These are phyloP conservation scores for Nemania abortiva DNA, from an alignment of 2,329 filamentous ascomycete species.

Conservation along the genomic window DNA sequence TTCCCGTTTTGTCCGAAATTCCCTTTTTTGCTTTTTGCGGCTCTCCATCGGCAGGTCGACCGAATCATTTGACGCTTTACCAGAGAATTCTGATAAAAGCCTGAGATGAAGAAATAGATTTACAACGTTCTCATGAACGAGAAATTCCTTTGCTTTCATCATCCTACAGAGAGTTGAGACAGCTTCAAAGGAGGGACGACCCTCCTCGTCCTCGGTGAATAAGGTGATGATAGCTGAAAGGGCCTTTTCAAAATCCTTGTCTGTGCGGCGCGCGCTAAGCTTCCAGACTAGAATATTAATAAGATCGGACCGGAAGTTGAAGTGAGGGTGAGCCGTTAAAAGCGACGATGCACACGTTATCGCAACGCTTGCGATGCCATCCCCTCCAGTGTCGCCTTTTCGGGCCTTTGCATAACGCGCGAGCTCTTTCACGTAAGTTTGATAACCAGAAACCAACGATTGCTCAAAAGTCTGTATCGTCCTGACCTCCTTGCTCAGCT, in stretches of 20 bases:
- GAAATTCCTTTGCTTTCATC: slow-evolving; percentile 90
- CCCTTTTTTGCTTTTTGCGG: slow-evolving; percentile 78
- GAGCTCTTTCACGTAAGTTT: slow-evolving; percentile 83
- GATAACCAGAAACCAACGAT: slow-evolving; percentile 85
- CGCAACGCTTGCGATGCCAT: slow-evolving; percentile 77
- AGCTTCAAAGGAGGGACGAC: slow-evolving; percentile 86
- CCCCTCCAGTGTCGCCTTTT: slow-evolving; percentile 54
- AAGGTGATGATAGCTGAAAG: slow-evolving; percentile 82
- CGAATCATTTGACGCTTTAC: slow-evolving; percentile 82
- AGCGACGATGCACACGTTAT: slow-evolving; percentile 88
- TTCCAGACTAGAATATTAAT: slow-evolving; percentile 89
- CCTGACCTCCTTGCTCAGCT: slow-evolving; percentile 92
- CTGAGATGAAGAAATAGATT: slow-evolving; percentile 93
- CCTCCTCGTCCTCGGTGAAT: slow-evolving; percentile 90
- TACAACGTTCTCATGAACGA: slow-evolving; percentile 84
- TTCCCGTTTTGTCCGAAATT: slow-evolving; percentile 89
- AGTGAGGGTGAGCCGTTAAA: slow-evolving; percentile 86
- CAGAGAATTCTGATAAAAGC: slow-evolving; percentile 86
- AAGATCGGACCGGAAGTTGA: slow-evolving; percentile 93
- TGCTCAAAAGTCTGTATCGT: slow-evolving; percentile 88
- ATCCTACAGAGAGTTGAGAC: slow-evolving; percentile 89
- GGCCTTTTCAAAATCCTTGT: slow-evolving; percentile 82
- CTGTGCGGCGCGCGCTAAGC: slow-evolving; percentile 77
- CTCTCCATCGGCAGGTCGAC: slow-evolving; percentile 72
- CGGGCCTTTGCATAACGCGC: slow-evolving; percentile 72